These are phyloP conservation scores for Nicotiana attenuata DNA, from an alignment of 257 asterid genomes.

Conservation along the genomic window DNA sequence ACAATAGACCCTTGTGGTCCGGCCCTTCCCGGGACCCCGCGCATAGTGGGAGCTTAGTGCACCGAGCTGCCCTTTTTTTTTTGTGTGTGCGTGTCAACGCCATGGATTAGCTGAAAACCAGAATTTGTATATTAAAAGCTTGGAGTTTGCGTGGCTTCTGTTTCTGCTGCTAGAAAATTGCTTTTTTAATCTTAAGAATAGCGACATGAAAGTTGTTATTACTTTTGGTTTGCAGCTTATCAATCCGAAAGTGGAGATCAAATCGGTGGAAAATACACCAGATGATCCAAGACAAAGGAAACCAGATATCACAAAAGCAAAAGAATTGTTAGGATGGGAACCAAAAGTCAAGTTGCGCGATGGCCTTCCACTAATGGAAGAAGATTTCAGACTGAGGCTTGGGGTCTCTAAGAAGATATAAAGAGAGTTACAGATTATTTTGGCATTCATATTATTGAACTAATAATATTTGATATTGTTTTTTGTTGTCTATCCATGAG, in stretches of 20 bases:
- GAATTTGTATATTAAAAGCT: not conserved
- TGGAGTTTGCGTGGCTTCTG: not conserved
- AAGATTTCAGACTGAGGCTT: slow-evolving; percentile 79
- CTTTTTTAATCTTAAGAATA: not conserved
- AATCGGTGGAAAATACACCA: slow-evolving; percentile 85
- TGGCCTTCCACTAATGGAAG: slow-evolving; percentile 95
- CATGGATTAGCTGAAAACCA: too few relatives aligned
- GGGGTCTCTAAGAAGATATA: slow-evolving; percentile 41
- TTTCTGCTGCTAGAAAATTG: not conserved
- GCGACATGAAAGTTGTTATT: not conserved
- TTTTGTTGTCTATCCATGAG: not conserved
- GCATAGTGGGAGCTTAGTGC: too few relatives aligned
- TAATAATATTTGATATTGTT: not conserved
- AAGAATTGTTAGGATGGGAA: slow-evolving; percentile 82
- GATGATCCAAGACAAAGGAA: slow-evolving; percentile 95
- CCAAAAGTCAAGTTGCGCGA: slow-evolving; percentile 72
- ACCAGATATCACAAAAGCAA: slow-evolving; percentile 87
- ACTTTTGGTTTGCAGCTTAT: slow-evolving; percentile 46
- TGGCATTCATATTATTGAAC: not conserved
- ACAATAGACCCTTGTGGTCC: too few relatives aligned
- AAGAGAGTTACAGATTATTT: not conserved
- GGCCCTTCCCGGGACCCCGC: too few relatives aligned
- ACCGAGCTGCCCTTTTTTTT: too few relatives aligned
- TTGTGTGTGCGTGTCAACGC: too few relatives aligned
- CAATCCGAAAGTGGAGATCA: slow-evolving; percentile 62